Base-by-base conservation (phyloP, 257 asterid genomes). In the Salvia hispanica region DNA sequence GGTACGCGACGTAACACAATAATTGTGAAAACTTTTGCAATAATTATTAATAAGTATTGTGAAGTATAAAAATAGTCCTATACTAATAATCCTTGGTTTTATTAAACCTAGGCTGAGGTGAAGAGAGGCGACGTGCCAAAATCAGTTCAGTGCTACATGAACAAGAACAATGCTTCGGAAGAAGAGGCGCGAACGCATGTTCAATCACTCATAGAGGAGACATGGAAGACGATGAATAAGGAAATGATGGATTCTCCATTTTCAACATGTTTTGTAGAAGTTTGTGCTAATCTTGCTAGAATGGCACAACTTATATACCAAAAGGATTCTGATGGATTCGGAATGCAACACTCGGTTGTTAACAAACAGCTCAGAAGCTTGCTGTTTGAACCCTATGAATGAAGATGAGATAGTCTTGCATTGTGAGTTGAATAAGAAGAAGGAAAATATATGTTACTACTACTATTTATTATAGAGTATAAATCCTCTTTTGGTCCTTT, bases 301-400 rank as follows among this genome's bases (percentile, higher is more conserved):
- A 74, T 78, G 80, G 83, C 86, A 5, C 82, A 77, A 10, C 76
- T 77, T 31, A 72, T 87, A 71, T 84, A 87, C 51, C 78, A 84
- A 28, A 80, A 52, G 95, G 89, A 64, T n/a, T n/a, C n/a, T n/a
- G 95, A 84, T 74, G 91, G 89, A 1, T 77, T 71, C 59, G 91
- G 91, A 0, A n/a, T 14, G 25, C 79, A n/a, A n/a, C n/a, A n/a
- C n/a, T n/a, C n/a, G n/a, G n/a, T n/a, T n/a, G n/a, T n/a, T n/a
- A n/a, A n/a, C n/a, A n/a, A n/a, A n/a, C n/a, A n/a, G n/a, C n/a
- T n/a, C n/a, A n/a, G n/a, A n/a, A n/a, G n/a, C n/a, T n/a, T n/a
- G n/a, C n/a, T n/a, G n/a, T n/a, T n/a, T n/a, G n/a, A n/a, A n/a
- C n/a, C n/a, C n/a, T n/a, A n/a, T n/a, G n/a, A n/a, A n/a, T n/a